Conservation (phyloP, 225 moss, liverwort and hornwort genomes). For the Polytrichum commune region DNA sequence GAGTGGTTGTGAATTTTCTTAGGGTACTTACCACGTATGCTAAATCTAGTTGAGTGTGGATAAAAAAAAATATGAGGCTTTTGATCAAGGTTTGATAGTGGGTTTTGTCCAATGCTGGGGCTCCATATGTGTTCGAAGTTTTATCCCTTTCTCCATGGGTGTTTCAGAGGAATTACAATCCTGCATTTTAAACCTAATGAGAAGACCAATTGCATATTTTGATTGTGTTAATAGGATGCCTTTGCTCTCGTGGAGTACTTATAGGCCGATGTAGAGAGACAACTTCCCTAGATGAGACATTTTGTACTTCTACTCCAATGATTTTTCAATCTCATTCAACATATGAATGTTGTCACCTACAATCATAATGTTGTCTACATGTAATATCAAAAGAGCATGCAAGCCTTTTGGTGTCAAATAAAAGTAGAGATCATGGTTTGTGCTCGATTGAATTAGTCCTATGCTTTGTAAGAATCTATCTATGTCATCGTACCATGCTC, state of each 20-base stretch:
- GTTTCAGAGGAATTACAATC: neutral
- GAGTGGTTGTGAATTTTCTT: too few species aligned
- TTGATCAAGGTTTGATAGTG: neutral
- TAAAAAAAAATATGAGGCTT: too few species aligned
- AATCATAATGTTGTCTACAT: neutral
- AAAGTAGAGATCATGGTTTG: neutral
- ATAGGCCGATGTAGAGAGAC: neutral
- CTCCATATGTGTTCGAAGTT: neutral
- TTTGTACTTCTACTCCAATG: neutral
- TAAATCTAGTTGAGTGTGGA: too few species aligned
- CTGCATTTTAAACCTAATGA: neutral
- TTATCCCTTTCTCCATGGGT: neutral
- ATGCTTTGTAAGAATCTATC: neutral
- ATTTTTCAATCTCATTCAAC: neutral
- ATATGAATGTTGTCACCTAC: neutral
- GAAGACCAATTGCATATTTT: neutral
- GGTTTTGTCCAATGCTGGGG: neutral
- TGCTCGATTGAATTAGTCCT: neutral
- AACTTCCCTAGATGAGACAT: neutral
- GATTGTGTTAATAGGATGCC: neutral
- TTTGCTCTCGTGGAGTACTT: neutral
- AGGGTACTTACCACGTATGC: too few species aligned
- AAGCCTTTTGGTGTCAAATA: neutral
- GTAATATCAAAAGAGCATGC: neutral
- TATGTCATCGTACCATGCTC: neutral